Percentiles rank a stretch among this genome's conserved stretches.
Conservation (phyloP, 257 asterid species). For the Solanum pennellii region DNA sequence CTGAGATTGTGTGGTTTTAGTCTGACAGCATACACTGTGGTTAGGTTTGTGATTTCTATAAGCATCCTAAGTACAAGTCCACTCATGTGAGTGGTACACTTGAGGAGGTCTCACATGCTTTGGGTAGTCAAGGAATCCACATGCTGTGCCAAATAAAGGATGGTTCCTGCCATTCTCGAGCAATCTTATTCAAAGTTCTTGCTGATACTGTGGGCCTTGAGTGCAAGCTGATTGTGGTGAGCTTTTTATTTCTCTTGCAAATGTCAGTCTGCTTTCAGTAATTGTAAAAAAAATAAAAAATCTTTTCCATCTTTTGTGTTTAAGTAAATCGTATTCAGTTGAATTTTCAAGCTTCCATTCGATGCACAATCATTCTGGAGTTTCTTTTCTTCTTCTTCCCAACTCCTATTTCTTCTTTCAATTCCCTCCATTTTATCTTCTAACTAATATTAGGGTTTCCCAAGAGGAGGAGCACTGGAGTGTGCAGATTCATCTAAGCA, state of each 20-base stretch:
- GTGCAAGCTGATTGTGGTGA: constrained; percentile 78
- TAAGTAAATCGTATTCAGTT: constrained; percentile 1
- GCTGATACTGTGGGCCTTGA: constrained; percentile 74
- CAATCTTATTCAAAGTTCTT: constrained; percentile 90
- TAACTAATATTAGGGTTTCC: constrained; percentile 47
- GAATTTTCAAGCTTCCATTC: background rate
- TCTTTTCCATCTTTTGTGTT: background rate
- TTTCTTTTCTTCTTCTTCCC: background rate
- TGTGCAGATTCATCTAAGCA: constrained; percentile 59
- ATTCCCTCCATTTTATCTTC: background rate
- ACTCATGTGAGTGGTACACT: constrained; percentile 57
- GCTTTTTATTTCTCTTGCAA: constrained; percentile 15
- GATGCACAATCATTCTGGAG: background rate
- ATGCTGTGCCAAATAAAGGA: constrained; percentile 76
- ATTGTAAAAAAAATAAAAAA: background rate
- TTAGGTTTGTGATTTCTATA: constrained; percentile 71
- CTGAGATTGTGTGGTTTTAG: background rate
- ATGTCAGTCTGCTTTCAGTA: background rate
- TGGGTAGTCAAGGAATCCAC: constrained; percentile 70
- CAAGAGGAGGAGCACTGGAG: constrained; percentile 55
- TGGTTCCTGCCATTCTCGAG: constrained; percentile 72
- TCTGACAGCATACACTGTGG: constrained; percentile 1
- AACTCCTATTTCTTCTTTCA: background rate
- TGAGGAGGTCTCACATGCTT: constrained; percentile 68
- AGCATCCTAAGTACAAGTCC: constrained; percentile 46